Conservation (phyloP, 306 rosid genomes). For the Lablab purpureus region DNA sequence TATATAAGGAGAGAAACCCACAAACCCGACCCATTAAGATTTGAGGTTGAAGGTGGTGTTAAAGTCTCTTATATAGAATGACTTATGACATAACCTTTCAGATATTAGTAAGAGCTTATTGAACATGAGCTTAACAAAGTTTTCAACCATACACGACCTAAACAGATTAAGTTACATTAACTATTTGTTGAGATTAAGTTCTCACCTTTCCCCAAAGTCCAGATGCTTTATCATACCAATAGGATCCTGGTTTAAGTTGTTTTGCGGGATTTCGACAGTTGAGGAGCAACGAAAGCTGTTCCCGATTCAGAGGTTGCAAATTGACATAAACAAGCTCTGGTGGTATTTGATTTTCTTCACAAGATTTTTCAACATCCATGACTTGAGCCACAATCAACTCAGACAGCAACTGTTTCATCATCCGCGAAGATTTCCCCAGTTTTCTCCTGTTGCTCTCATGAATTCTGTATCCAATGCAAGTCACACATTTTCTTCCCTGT, state of each 20-base stretch:
- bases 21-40: no score
- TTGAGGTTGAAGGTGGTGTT: no score
- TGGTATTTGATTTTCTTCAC: constrained; percentile 71
- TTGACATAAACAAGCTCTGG: constrained; percentile 61
- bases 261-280: constrained; percentile 67
- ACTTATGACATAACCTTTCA: neutral
- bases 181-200: constrained; percentile 29
- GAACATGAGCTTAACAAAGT: neutral
- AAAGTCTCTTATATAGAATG: no score
- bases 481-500: constrained; percentile 81
- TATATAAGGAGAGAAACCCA: no score
- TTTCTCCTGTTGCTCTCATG: constrained; percentile 65
- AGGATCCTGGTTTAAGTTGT: constrained; percentile 71
- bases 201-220: constrained; percentile 97
- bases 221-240: constrained; percentile 84
- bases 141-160: neutral
- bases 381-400: constrained; percentile 55
- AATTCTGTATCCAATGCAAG: constrained; percentile 67
- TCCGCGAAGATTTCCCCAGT: constrained; percentile 66
- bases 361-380: constrained; percentile 61
- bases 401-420: constrained; percentile 65
- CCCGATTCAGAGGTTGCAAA: constrained; percentile 50
- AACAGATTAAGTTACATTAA: neutral
- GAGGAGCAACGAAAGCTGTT: constrained; percentile 53
- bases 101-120: neutral